A percentile compares a stretch with the other conserved stretches of the same genome.
phyloP scores from a whole-genome alignment of 768 basidiomycete species.

The Crucibulum laeve region DNA sequence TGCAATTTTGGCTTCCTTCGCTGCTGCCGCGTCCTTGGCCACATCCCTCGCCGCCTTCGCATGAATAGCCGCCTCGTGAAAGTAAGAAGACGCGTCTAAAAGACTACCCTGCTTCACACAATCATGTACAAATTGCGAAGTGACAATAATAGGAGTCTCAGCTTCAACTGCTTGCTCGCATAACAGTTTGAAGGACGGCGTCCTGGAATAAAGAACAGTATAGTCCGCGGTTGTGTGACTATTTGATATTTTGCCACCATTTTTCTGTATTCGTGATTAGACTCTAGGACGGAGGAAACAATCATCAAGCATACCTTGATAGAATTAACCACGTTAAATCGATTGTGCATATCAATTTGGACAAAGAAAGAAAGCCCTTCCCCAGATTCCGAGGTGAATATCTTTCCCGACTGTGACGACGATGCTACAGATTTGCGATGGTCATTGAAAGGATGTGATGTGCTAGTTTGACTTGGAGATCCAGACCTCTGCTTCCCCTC shows the following conservation, averaged over 20 bases:
- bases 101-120: constrained; percentile 40
- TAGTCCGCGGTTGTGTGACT: constrained; percentile 56
- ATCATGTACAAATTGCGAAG: constrained; percentile 47
- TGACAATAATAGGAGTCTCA: constrained; percentile 46
- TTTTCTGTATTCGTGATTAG: constrained; percentile 38
- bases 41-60: constrained; percentile 11
- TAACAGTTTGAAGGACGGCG: constrained; percentile 47
- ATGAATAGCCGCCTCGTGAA: constrained; percentile 26
- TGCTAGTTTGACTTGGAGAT: too few relatives aligned
- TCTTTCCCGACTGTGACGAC: constrained; percentile 3
- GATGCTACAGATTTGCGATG: background rate
- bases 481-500: too few relatives aligned
- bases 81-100: constrained; percentile 40
- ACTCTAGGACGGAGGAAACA: background rate
- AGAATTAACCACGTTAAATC: constrained; percentile 40
- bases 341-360: constrained; percentile 59
- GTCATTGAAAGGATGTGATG: background rate
- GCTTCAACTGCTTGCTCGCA: constrained; percentile 25
- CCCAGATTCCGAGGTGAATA: constrained; percentile 43
- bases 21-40: background rate
- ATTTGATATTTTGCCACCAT: constrained; percentile 57
- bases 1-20: background rate
- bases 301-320: constrained; percentile 50
- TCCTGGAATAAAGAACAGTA: constrained; percentile 49
- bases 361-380: constrained; percentile 54